Percentiles rank a stretch among this genome's conserved stretches.
Evolutionary conservation across 2,329 filamentous ascomycete species (phyloP).

Genomic region (Aspergillus sp.): DNA sequence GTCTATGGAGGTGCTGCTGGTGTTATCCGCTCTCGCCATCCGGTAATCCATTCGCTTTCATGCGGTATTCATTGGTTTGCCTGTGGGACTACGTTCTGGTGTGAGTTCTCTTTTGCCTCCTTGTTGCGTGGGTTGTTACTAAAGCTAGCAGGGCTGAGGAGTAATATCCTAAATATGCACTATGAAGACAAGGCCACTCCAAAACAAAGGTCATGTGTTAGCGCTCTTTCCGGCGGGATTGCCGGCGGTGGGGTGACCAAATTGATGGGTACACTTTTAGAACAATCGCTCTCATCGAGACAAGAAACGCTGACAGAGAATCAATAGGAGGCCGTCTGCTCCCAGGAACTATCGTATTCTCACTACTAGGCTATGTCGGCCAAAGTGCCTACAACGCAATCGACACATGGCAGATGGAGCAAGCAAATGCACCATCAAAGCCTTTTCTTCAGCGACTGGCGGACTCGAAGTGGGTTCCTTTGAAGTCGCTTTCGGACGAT

Average conservation of each 20-base stretch:
- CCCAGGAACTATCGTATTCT: slow-evolving; percentile 55
- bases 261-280: slow-evolving; percentile 42
- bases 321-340: slow-evolving; percentile 50
- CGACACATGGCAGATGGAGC: slow-evolving; percentile 41
- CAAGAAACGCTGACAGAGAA: slow-evolving; percentile 5
- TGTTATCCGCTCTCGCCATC: slow-evolving; percentile 61
- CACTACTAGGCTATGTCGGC: slow-evolving; percentile 50
- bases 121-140: slow-evolving; percentile 30
- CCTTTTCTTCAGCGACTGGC: slow-evolving; percentile 45
- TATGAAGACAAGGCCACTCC: slow-evolving; percentile 48
- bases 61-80: slow-evolving; percentile 76
- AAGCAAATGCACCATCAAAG: slow-evolving; percentile 28
- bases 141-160: slow-evolving; percentile 39
- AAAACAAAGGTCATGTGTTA: slow-evolving; percentile 59
- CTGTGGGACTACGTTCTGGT: slow-evolving; percentile 70
- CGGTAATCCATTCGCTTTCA: slow-evolving; percentile 61
- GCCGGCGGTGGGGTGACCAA: slow-evolving; percentile 53
- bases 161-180: slow-evolving; percentile 41
- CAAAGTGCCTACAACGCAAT: slow-evolving; percentile 51
- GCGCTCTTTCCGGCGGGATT: slow-evolving; percentile 63
- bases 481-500: slow-evolving; percentile 62
- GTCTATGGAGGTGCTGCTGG: slow-evolving; percentile 63
- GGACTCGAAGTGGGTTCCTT: slow-evolving; percentile 63
- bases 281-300: slow-evolving; percentile 1
- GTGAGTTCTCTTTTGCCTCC: slow-evolving; percentile 39